Conservation (phyloP, 1,284 basidiomycete genomes). For the Fistulinella cinereoalba region DNA sequence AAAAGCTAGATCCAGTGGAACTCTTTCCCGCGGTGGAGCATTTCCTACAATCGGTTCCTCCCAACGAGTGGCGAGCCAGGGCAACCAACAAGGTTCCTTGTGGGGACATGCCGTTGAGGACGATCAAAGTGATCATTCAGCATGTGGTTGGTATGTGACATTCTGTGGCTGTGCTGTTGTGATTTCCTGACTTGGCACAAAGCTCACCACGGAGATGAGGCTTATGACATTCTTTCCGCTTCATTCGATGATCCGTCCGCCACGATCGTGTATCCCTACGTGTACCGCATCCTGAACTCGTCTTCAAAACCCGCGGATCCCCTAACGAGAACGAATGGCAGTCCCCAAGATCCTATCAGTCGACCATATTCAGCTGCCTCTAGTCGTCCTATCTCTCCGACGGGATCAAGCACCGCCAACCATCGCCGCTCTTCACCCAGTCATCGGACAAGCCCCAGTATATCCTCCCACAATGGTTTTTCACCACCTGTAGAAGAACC, state of each 20-base stretch:
- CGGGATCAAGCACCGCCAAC: slow-evolving; percentile 54
- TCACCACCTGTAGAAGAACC: slow-evolving; percentile 63
- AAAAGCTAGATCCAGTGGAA: slow-evolving; percentile 80
- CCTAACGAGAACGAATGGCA: slow-evolving; percentile 39
- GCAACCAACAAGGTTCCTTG: slow-evolving; percentile 89
- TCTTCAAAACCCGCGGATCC: slow-evolving; percentile 44
- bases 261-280: slow-evolving; percentile 81
- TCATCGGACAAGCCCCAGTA: slow-evolving; percentile 62
- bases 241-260: slow-evolving; percentile 82
- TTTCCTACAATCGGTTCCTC: slow-evolving; percentile 90
- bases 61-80: slow-evolving; percentile 92
- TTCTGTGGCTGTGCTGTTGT: slow-evolving; percentile 6
- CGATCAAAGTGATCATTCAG: slow-evolving; percentile 97
- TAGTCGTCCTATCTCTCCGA: slow-evolving; percentile 63
- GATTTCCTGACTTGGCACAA: slow-evolving; percentile 28
- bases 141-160: slow-evolving; percentile 83
- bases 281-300: slow-evolving; percentile 81
- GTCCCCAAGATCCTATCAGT: slow-evolving; percentile 38
- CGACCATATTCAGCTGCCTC: slow-evolving; percentile 54
- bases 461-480: slow-evolving; percentile 55
- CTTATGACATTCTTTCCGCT: slow-evolving; percentile 75
- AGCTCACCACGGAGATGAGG: slow-evolving; percentile 79
- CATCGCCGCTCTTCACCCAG: slow-evolving; percentile 55
- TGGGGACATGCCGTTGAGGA: slow-evolving; percentile 95
- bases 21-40: slow-evolving; percentile 93